Evolutionary conservation across 176 grass and related monocot genomes (phyloP).

Genomic region (Oryza longistaminata): DNA sequence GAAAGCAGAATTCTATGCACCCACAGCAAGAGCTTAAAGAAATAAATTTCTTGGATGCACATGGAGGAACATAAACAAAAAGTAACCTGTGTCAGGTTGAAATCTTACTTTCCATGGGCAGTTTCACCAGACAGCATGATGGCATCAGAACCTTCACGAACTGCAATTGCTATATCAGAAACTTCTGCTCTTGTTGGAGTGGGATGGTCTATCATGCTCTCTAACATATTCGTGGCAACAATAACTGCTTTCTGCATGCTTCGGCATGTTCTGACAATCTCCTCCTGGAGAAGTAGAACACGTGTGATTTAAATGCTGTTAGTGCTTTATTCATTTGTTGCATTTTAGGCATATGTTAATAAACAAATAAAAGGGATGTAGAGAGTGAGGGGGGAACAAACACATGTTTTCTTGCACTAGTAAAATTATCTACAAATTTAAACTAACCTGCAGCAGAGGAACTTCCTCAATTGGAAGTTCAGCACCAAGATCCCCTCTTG

Average conservation of each 20-base stretch:
- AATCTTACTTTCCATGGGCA: constrained; percentile 94
- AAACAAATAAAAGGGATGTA: background rate
- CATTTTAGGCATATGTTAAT: background rate
- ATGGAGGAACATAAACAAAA: constrained; percentile 24
- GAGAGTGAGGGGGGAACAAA: background rate
- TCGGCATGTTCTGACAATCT: constrained; percentile 80
- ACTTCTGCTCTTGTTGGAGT: constrained; percentile 96
- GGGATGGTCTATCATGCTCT: constrained; percentile 98
- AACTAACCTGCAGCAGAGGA: constrained; percentile 85
- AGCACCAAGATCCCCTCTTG: constrained; percentile 95
- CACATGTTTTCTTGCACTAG: background rate
- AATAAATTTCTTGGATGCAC: constrained; percentile 6
- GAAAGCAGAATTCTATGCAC: background rate
- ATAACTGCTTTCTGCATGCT: constrained; percentile 94
- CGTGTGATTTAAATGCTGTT: constrained; percentile 1
- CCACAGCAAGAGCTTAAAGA: background rate
- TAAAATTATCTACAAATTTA: constrained; percentile 10
- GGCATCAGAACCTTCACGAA: constrained; percentile 91
- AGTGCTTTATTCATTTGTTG: background rate
- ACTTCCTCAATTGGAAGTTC: constrained; percentile 98
- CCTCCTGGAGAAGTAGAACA: constrained; percentile 52
- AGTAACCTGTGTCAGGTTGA: background rate
- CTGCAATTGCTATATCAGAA: constrained; percentile 95
- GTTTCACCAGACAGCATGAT: constrained; percentile 98
- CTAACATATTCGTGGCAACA: constrained; percentile 98